A percentile compares a stretch with the other conserved stretches of the same genome.
Evolutionary conservation across 176 grass and related monocot genomes (phyloP).

Genomic region (Poa pratensis): DNA sequence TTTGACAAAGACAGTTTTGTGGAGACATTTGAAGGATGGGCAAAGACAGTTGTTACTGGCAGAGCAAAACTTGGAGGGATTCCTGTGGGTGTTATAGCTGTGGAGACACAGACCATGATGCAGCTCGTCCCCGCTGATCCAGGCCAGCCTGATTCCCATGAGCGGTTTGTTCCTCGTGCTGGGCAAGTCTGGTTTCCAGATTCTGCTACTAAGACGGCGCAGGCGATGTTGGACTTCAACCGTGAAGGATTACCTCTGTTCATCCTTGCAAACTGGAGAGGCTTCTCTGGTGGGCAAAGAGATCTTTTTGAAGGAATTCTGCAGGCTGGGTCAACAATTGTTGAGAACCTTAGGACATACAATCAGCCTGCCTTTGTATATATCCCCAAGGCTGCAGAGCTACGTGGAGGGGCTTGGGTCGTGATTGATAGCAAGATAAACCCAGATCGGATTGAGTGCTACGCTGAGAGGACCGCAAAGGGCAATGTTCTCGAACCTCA

Average conservation of each 20-base stretch:
- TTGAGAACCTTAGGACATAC: slow-evolving; percentile 96
- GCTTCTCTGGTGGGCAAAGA: slow-evolving; percentile 96
- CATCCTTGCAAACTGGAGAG: slow-evolving; percentile 99
- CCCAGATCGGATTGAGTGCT: slow-evolving; percentile 90
- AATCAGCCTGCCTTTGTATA: slow-evolving; percentile 99
- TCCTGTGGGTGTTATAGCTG: slow-evolving; percentile 92
- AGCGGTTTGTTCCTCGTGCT: slow-evolving; percentile 76
- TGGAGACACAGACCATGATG: slow-evolving; percentile 95
- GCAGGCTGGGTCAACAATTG: slow-evolving; percentile 95
- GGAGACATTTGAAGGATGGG: slow-evolving; percentile 99
- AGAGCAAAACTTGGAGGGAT: slow-evolving; percentile 96
- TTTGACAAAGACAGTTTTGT: slow-evolving; percentile 95
- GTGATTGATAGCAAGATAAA: slow-evolving; percentile 99
- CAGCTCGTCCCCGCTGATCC: slow-evolving; percentile 91
- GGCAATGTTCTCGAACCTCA: slow-evolving; percentile 98
- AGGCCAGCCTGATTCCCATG: slow-evolving; percentile 89
- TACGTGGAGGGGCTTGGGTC: slow-evolving; percentile 97
- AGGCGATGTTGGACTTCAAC: slow-evolving; percentile 93
- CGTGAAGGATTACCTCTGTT: slow-evolving; percentile 90
- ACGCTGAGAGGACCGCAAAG: slow-evolving; percentile 90
- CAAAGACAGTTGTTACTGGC: slow-evolving; percentile 93
- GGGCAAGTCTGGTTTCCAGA: slow-evolving; percentile 99
- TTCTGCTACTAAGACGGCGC: slow-evolving; percentile 97
- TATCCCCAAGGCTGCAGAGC: slow-evolving; percentile 91
- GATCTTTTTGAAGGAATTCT: slow-evolving; percentile 99